A percentile compares a stretch with the other conserved stretches of the same genome.
phyloP scores from a whole-genome alignment of 2,329 filamentous ascomycete genomes.

The Lomentospora prolificans region DNA sequence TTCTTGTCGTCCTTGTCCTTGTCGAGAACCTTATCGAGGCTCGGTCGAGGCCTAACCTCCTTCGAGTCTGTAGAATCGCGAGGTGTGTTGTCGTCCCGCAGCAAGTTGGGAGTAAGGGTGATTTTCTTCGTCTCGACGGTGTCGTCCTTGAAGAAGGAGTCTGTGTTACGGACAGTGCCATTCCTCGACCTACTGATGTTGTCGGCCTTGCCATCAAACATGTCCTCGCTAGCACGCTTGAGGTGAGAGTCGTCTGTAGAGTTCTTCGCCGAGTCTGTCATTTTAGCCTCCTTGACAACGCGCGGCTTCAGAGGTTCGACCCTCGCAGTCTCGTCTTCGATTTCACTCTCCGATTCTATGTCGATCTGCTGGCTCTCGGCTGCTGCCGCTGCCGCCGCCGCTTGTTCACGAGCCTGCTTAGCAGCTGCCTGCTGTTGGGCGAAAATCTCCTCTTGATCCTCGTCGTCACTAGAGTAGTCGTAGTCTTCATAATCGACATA shows the following conservation, averaged over 20 bases:
- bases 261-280: conserved; percentile 16
- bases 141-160: conserved; percentile 97
- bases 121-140: conserved; percentile 95
- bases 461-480: conserved; percentile 78
- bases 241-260: conserved; percentile 13
- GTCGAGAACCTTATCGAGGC: conserved; percentile 66
- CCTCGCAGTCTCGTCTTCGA: conserved; percentile 41
- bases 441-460: conserved; percentile 36
- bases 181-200: conserved; percentile 61
- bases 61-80: conserved; percentile 40
- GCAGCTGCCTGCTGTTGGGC: conserved; percentile 22
- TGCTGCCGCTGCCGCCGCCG: background rate
- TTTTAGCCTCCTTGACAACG: conserved; percentile 28
- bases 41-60: conserved; percentile 49
- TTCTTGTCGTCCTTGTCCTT: conserved; percentile 59
- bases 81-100: conserved; percentile 66
- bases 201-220: conserved; percentile 44
- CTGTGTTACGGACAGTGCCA: conserved; percentile 79
- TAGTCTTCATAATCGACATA: conserved; percentile 83
- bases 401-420: conserved; percentile 20
- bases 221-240: conserved; percentile 53
- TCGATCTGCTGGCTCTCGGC: conserved; percentile 17
- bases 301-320: conserved; percentile 46
- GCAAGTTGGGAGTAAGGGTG: conserved; percentile 82
- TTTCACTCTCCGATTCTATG: conserved; percentile 17